Evolutionary conservation across 139 green algal genomes (phyloP).

Genomic region (Edaphochlamys debaryana): DNA sequence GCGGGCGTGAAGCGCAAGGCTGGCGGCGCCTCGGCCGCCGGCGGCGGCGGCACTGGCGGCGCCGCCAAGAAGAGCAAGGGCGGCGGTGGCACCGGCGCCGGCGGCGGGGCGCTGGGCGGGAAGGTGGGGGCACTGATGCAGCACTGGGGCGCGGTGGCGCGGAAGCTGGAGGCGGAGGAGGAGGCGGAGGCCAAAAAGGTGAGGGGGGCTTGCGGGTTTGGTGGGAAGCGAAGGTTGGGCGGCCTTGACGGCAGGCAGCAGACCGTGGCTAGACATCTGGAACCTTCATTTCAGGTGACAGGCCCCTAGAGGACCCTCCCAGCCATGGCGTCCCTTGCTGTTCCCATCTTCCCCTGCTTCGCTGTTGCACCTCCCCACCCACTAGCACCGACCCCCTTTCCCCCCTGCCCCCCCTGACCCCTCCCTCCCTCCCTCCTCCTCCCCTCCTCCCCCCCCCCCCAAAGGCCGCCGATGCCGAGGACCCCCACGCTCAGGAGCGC

Average conservation of each 20-base stretch:
- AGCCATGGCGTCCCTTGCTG: no score
- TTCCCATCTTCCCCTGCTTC: no score
- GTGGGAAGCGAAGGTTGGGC: neutral
- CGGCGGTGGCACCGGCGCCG: neutral
- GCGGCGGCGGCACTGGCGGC: neutral
- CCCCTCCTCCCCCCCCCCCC: neutral
- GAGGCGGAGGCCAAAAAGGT: slow-evolving; percentile 41
- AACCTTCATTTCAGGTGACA: no score
- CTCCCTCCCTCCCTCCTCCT: no score
- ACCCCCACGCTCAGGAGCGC: slow-evolving; percentile 57
- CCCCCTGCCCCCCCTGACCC: no score
- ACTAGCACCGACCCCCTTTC: no score
- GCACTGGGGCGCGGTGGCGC: slow-evolving; percentile 70
- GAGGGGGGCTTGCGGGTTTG: neutral
- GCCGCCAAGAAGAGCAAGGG: neutral
- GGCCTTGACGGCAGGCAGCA: neutral
- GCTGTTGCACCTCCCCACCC: no score
- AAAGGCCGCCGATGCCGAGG: slow-evolving; percentile 41
- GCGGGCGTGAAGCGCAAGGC: slow-evolving; percentile 44
- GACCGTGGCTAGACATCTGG: no score
- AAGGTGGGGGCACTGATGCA: slow-evolving; percentile 69
- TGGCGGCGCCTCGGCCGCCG: neutral
- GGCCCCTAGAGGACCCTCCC: no score
- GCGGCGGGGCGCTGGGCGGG: slow-evolving; percentile 8
- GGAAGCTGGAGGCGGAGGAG: slow-evolving; percentile 61